Base-by-base conservation (phyloP, 2,329 filamentous ascomycete species). In the Aspergillus piperis region DNA sequence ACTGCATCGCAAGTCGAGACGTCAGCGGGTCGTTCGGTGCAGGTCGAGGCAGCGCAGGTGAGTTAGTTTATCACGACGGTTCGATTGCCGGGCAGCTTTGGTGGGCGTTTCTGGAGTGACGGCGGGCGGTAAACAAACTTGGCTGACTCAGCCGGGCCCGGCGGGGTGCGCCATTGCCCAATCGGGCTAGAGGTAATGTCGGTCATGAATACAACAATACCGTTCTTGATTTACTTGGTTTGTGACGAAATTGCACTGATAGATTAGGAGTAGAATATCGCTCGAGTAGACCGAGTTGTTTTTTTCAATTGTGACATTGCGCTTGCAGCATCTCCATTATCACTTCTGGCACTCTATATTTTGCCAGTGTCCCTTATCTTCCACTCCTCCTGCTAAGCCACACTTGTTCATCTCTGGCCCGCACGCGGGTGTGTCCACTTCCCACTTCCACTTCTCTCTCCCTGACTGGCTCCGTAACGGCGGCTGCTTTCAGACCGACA, bases 101-200 rank as follows among this genome's bases (percentile, higher is more conserved):
- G 44, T 62, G 25, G 57, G 59, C 57, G 71, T 74, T 73, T 69
- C 70, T 68, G 66, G 59, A 74, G 71, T 64, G 69, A 74, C 71
- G 59, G 58, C 51, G 55, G 63, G 61, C 61, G 59, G 68, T 75
- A 75, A 75, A 75, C 69, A 75, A 74, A 70, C 58, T 3, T 0
- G 0, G 69, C 56, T 75, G 70, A 75, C 63, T 75, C 67, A 75
- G 63, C 65, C 3, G 19, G 25, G 8, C 17, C 49, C 15, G 17
- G 48, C 58, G 66, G 64, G 64, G 60, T 8, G 27, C 48, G 21
- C 61, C 63, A 66, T 48, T 17, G 65, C 54, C 0, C 0, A 21
- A 54, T 7, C 2, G 60, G 68, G 60, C 62, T 66, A 64, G 63
- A n/a, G 21, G 57, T 51, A 62, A 25, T 51, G 21, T 21, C 32